Percentiles rank a stretch among this genome's conserved stretches.
These are phyloP conservation scores for Boletellus ananiceps DNA, from an alignment of 768 basidiomycete genomes.

Conservation along the genomic window DNA sequence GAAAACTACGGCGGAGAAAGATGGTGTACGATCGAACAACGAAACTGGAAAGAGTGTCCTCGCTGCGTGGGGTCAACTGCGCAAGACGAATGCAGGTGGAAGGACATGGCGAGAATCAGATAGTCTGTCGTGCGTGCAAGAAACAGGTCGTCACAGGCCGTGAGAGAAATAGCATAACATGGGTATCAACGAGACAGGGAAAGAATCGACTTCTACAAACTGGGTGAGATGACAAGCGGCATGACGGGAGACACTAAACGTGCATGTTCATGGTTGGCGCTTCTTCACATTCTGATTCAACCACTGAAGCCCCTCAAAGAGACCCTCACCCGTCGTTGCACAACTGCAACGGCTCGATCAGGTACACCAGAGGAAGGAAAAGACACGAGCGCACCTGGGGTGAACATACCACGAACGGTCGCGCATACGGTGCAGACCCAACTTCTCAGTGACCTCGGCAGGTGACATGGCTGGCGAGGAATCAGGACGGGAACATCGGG, in stretches of 20 bases:
- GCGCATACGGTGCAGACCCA: conserved; percentile 93
- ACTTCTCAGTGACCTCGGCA: conserved; percentile 95
- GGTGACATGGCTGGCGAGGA: conserved; percentile 81
- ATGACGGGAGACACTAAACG: conserved; percentile 11
- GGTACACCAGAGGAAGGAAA: neutral
- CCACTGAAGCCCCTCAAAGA: conserved; percentile 98
- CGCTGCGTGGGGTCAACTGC: conserved; percentile 15
- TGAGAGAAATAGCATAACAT: conserved; percentile 33
- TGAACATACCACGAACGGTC: conserved; percentile 99
- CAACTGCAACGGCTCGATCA: conserved; percentile 50
- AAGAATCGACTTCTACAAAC: conserved; percentile 15
- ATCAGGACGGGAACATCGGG: neutral
- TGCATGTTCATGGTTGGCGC: conserved; percentile 58
- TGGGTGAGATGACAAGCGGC: conserved; percentile 24
- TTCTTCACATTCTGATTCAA: conserved; percentile 96
- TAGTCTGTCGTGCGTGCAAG: conserved; percentile 35
- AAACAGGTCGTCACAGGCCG: conserved; percentile 31
- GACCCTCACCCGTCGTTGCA: conserved; percentile 92
- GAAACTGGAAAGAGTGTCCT: conserved; percentile 12
- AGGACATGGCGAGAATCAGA: conserved; percentile 29
- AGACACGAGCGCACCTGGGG: conserved; percentile 64
- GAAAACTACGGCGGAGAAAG: conserved; percentile 14
- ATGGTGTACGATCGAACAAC: conserved; percentile 10
- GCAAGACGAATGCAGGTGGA: conserved; percentile 25
- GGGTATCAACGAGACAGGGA: conserved; percentile 29